Evolutionary conservation across 345 rosid species (phyloP).

Genomic region (Acer saccharum): DNA sequence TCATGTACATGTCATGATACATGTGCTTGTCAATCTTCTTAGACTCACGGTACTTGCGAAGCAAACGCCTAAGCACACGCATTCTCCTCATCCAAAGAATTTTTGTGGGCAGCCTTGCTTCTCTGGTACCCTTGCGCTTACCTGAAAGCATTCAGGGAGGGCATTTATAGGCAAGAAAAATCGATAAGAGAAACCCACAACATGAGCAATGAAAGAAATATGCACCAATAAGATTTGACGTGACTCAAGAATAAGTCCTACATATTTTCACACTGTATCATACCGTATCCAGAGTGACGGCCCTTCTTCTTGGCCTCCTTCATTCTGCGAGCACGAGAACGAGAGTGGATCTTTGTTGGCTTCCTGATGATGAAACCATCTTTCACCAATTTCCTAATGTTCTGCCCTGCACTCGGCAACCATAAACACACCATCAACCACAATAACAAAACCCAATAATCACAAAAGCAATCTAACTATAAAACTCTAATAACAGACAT

Average conservation of each 20-base stretch:
- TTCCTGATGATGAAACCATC: conserved; percentile 81
- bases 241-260: not conserved
- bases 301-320: conserved; percentile 81
- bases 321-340: conserved; percentile 72
- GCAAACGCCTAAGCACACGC: conserved; percentile 67
- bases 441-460: not conserved
- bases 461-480: not conserved
- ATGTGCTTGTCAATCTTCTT: conserved; percentile 83
- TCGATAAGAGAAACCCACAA: not conserved
- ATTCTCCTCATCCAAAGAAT: conserved; percentile 75
- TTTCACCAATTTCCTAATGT: conserved; percentile 74
- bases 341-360: conserved; percentile 81
- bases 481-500: too few relatives aligned
- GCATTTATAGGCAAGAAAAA: not conserved
- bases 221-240: not conserved
- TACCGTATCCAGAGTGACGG: conserved; percentile 83
- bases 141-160: conserved; percentile 34
- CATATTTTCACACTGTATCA: not conserved
- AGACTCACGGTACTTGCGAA: conserved; percentile 61
- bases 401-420: conserved; percentile 53
- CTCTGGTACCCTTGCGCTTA: conserved; percentile 80
- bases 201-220: not conserved
- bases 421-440: not conserved
- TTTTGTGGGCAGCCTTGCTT: conserved; percentile 80
- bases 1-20: conserved; percentile 92